These are phyloP conservation scores for Priceomyces melissophilus DNA, from an alignment of 805 yeast species.

Conservation along the genomic window DNA sequence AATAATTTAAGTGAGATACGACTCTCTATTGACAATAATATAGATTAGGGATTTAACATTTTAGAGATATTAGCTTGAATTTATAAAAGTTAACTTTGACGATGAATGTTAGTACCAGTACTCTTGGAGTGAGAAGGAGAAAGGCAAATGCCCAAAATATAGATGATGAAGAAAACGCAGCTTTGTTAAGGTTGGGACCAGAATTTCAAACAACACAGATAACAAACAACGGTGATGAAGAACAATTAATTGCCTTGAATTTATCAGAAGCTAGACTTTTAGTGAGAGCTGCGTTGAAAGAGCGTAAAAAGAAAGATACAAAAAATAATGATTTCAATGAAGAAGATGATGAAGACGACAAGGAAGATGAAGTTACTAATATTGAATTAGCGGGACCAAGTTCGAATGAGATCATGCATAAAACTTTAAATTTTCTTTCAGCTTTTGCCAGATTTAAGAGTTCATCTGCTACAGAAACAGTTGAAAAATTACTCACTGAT, in stretches of 20 bases:
- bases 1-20: no score
- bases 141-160: slow-evolving; percentile 52
- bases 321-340: slow-evolving; percentile 15
- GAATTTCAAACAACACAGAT: slow-evolving; percentile 83
- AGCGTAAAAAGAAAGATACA: slow-evolving; percentile 41
- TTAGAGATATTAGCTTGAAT: no score
- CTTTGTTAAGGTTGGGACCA: slow-evolving; percentile 82
- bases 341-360: slow-evolving; percentile 37
- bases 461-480: slow-evolving; percentile 89
- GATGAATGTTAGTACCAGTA: slow-evolving; percentile 89
- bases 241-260: slow-evolving; percentile 78
- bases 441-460: slow-evolving; percentile 89
- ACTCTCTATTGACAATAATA: no score
- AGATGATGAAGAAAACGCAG: slow-evolving; percentile 91
- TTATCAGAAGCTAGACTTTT: slow-evolving; percentile 86
- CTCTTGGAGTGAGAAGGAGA: slow-evolving; percentile 81
- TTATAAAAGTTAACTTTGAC: slow-evolving; percentile 1
- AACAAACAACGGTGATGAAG: slow-evolving; percentile 75
- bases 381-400: slow-evolving; percentile 60
- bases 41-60: no score
- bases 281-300: slow-evolving; percentile 84
- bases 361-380: slow-evolving; percentile 45
- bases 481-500: slow-evolving; percentile 80
- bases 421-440: slow-evolving; percentile 82
- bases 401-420: slow-evolving; percentile 84